A percentile compares a stretch with the other conserved stretches of the same genome.
phyloP scores from a whole-genome alignment of 768 basidiomycete species.

The Calocybe gangraenosa region DNA sequence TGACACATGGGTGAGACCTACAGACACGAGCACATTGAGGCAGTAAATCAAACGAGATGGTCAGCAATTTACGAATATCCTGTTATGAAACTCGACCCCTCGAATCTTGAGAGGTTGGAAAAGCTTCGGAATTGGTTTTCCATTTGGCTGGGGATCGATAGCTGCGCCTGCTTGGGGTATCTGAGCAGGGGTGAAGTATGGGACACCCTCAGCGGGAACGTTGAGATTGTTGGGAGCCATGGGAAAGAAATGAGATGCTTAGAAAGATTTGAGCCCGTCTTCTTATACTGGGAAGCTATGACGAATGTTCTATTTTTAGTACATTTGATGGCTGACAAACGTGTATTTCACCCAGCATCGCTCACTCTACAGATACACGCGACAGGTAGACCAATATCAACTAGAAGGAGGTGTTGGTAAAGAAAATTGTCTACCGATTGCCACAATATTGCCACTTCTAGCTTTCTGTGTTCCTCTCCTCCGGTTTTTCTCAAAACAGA shows the following conservation, averaged over 20 bases:
- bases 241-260: not conserved
- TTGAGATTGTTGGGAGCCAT: slow-evolving; percentile 16
- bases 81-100: slow-evolving; percentile 48
- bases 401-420: too few species aligned
- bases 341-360: too few species aligned
- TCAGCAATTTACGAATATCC: slow-evolving; percentile 42
- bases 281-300: too few species aligned
- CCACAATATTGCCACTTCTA: too few species aligned
- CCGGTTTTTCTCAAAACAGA: too few species aligned
- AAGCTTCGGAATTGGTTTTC: slow-evolving; percentile 28
- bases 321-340: too few species aligned
- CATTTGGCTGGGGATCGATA: slow-evolving; percentile 33
- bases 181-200: slow-evolving; percentile 44
- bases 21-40: not conserved
- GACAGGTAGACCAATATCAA: too few species aligned
- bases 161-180: slow-evolving; percentile 40
- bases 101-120: slow-evolving; percentile 56
- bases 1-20: slow-evolving; percentile 22
- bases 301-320: too few species aligned
- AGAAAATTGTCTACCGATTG: too few species aligned
- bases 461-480: too few species aligned
- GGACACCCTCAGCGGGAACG: slow-evolving; percentile 12
- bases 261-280: not conserved
- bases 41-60: slow-evolving; percentile 15
- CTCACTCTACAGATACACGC: too few species aligned